Percentiles rank a stretch among this genome's conserved stretches.
These are phyloP conservation scores for Malassezia psittaci DNA, from an alignment of 1,284 basidiomycete species.

Conservation along the genomic window DNA sequence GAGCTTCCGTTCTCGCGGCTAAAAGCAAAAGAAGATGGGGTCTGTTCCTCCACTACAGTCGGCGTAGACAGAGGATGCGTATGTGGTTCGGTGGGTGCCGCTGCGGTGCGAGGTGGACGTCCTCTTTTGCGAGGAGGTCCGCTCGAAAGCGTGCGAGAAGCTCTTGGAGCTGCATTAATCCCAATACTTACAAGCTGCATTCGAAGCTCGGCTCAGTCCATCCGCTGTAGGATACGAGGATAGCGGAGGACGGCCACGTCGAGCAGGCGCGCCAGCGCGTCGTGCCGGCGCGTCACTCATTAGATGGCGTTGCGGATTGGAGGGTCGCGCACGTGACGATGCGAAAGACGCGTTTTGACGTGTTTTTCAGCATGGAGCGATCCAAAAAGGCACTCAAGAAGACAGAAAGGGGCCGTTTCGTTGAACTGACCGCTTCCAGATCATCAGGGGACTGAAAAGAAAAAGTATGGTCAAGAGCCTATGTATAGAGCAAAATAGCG, in stretches of 20 bases:
- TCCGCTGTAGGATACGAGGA: constrained; percentile 4
- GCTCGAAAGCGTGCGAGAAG: neutral
- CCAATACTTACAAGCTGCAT: neutral
- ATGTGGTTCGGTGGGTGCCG: neutral
- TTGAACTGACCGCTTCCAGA: too few species aligned
- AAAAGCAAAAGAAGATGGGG: constrained; percentile 1
- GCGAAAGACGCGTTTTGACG: neutral
- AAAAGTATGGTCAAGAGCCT: too few species aligned
- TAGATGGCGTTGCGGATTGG: too few species aligned
- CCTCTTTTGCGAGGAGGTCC: constrained; percentile 10
- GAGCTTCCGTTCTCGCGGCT: neutral
- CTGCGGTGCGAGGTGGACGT: constrained; percentile 3
- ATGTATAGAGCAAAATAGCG: too few species aligned
- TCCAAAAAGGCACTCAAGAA: too few species aligned
- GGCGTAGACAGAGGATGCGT: too few species aligned
- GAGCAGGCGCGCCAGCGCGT: constrained; percentile 5
- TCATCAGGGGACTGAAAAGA: too few species aligned
- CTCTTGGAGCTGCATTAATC: neutral
- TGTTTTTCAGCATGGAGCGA: neutral
- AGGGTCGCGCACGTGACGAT: neutral
- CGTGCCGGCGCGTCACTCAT: neutral
- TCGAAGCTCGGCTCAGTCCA: neutral
- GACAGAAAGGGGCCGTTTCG: too few species aligned
- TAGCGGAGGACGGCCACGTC: constrained; percentile 9
- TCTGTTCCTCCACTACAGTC: neutral